Percentiles rank a stretch among this genome's conserved stretches.
Evolutionary conservation across 1,284 basidiomycete genomes (phyloP).

Genomic region (Ceratobasidium sp.): DNA sequence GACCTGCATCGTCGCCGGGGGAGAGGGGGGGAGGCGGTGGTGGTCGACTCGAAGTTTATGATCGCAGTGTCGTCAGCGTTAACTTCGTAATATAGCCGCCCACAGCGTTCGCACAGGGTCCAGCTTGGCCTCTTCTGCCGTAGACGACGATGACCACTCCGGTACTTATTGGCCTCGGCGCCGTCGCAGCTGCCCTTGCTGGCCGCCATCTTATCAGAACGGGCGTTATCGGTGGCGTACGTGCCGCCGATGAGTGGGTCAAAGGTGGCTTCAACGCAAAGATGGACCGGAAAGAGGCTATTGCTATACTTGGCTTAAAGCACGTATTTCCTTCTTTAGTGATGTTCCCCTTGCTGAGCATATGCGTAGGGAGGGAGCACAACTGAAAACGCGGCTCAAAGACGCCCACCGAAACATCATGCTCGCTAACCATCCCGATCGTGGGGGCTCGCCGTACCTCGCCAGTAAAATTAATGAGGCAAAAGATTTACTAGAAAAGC

Average conservation of each 20-base stretch:
- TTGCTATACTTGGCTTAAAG: slow-evolving; percentile 93
- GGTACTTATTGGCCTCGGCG: slow-evolving; percentile 81
- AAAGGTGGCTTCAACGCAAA: slow-evolving; percentile 96
- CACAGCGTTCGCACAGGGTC: slow-evolving; percentile 29
- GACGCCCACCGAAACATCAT: slow-evolving; percentile 94
- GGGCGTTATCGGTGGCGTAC: slow-evolving; percentile 66
- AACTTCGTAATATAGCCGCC: slow-evolving; percentile 27
- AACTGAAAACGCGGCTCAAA: slow-evolving; percentile 80
- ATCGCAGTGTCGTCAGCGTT: slow-evolving; percentile 7
- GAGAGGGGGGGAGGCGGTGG: slow-evolving; percentile 6
- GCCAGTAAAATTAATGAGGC: slow-evolving; percentile 99
- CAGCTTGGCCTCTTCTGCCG: not conserved
- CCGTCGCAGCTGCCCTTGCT: slow-evolving; percentile 83
- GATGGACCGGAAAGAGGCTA: slow-evolving; percentile 96
- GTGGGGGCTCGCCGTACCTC: slow-evolving; percentile 95
- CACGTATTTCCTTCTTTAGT: slow-evolving; percentile 62
- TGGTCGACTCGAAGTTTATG: slow-evolving; percentile 19
- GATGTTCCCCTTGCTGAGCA: not conserved
- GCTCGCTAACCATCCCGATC: slow-evolving; percentile 96
- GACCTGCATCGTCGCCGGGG: slow-evolving; percentile 20
- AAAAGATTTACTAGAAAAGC: slow-evolving; percentile 84
- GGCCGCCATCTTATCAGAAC: slow-evolving; percentile 78
- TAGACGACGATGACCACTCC: slow-evolving; percentile 67
- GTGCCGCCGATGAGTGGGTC: slow-evolving; percentile 82
- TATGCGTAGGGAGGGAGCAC: slow-evolving; percentile 76